Conservation (phyloP, 352 stramenopile genomes). For the Phytophthora pseudosyringae region DNA sequence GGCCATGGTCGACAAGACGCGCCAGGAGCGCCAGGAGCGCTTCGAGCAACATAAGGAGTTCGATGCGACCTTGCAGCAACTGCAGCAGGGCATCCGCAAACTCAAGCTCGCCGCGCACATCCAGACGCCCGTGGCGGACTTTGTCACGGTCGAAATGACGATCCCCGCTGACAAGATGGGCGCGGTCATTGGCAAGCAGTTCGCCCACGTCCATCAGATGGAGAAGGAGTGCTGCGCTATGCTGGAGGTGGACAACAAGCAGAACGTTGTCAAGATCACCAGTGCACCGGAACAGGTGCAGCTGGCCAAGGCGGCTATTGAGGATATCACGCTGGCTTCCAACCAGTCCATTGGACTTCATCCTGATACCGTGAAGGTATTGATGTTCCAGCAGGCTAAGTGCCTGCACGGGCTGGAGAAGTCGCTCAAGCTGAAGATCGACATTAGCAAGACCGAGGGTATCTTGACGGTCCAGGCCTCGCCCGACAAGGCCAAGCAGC, state of each 20-base stretch:
- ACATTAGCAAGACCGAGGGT: constrained; percentile 75
- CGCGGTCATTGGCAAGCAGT: constrained; percentile 71
- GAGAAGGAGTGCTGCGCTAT: constrained; percentile 65
- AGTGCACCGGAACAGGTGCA: constrained; percentile 51
- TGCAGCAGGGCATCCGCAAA: constrained; percentile 58
- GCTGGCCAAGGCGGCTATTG: constrained; percentile 53
- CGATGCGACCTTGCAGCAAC: constrained; percentile 57
- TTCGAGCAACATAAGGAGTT: constrained; percentile 62
- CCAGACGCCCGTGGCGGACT: constrained; percentile 35
- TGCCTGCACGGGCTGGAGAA: constrained; percentile 74
- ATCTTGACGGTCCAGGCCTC: constrained; percentile 64
- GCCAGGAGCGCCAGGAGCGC: constrained; percentile 60
- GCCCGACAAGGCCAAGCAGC: constrained; percentile 52
- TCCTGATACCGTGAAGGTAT: constrained; percentile 77
- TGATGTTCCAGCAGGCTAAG: constrained; percentile 81
- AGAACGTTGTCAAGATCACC: constrained; percentile 62
- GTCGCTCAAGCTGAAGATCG: constrained; percentile 63
- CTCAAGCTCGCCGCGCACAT: constrained; percentile 58
- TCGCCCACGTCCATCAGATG: constrained; percentile 59
- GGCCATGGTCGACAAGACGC: constrained; percentile 55
- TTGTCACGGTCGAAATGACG: constrained; percentile 61
- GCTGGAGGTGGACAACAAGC: constrained; percentile 67
- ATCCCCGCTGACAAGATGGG: constrained; percentile 73
- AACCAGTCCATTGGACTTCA: constrained; percentile 75
- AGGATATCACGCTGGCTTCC: constrained; percentile 75